Evolutionary conservation across 495 filamentous ascomycete genomes (phyloP), one percentile per base, ranked within the genome.

Genomic region (Penicillium herquei): DNA sequence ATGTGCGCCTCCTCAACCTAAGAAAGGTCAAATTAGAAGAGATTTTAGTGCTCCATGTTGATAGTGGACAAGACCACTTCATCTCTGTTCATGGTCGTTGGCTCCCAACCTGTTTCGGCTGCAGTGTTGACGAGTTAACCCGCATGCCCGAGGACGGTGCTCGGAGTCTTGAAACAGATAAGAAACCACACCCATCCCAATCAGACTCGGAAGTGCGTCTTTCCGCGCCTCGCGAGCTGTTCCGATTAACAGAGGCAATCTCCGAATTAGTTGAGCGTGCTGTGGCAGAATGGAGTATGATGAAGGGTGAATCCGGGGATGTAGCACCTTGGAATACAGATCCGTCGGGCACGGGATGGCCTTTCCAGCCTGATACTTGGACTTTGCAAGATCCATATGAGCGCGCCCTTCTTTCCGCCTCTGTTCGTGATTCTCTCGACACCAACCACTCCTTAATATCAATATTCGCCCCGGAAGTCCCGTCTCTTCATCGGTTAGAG

Each of bases 21-120:
- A 81, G 81, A 9, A 72, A 78, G 16, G 62, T 76, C 5, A 76
- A 76, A 7, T 75, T 97, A 1, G 91, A 96, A 54, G 92, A 98
- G 62, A 86, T 97, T 8, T 76, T 98, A 21, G 84, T 99, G 6
- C 81, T 99, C n/a, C 87, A 92, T 9, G 89, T 98, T 8, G 79
- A 83, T 8, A 82, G 86, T 45, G 94, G 94, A 2, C 81, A 91
- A 47, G 94, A 99, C 57, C 88, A 97, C 67, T 99, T 99, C 67
- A 82, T 99, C 45, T 85, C 92, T 1, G 76, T 95, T 7, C 81
- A 78, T 3, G 93, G 84, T 0, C 70, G 76, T 0, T 99, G 94
- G 94, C 70, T 85, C 3, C 90, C 85, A 18, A 91, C 88, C 0
- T 89, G 84, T 58, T 92, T 97, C 51, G 91, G 91, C 0, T 85